Base-by-base conservation (phyloP, 2,329 filamentous ascomycete species). In the Rugonectria rugulosa region DNA sequence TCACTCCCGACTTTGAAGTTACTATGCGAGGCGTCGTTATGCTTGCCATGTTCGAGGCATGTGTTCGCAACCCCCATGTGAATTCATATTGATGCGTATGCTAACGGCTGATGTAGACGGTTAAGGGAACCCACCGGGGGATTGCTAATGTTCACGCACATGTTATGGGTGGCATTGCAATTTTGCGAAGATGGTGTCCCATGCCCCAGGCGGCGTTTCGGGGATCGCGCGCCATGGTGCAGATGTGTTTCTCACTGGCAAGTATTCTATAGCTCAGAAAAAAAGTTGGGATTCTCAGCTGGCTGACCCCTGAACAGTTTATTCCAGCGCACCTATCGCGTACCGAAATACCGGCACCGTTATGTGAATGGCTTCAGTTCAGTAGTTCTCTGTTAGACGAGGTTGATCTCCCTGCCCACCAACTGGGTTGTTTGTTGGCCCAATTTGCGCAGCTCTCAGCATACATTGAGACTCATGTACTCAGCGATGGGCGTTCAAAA, bases 21-120 rank as follows among this genome's bases (percentile, higher is more conserved):
- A 76, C 82, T 14, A 75, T 85, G 60, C 76, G 79, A 23, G 72
- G 80, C 7, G 81, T 87, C 24, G 75, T 88, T 36, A 77, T 84
- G 62, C 77, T 88, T 60, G 83, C 84, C 41, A 76, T 87, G 68
- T 88, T 85, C 58, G 85, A 88, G 77, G 84, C 87, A 71, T 64
- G 73, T 59, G 53, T 57, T 31, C 43, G 52, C 32, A 43, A 29
- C 56, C 53, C 46, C 12, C 24, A 36, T 31, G 46, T 36, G 31
- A 34, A 29, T 27, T 43, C 20, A 45, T 41, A 32, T 44, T 14
- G 40, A 29, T 46, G 53, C 34, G 6, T 20, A 27, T 27, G 40
- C 70, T 72, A 45, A 71, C 12, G 23, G 9, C 9, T 9, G 27
- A 6, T 14, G 8, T 40, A 78, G 77, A 69, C 78, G 9, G 79